A percentile compares a stretch with the other conserved stretches of the same genome.
Evolutionary conservation across 1,284 basidiomycete genomes (phyloP).

Genomic region (Mycena sp.): DNA sequence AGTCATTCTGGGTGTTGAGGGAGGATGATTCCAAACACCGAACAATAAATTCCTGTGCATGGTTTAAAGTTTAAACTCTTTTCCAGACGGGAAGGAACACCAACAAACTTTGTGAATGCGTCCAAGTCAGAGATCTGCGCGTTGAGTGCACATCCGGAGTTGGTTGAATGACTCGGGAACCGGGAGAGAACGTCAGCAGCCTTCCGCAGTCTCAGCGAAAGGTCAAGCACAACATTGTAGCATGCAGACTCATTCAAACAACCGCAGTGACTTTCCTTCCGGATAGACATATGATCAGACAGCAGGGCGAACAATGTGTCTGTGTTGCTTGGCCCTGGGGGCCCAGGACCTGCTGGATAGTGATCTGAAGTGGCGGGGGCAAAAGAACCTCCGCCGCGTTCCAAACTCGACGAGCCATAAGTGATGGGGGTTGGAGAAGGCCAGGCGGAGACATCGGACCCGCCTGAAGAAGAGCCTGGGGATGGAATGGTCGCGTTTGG

Average conservation of each 20-base stretch:
- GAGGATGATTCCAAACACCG: neutral
- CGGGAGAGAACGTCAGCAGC: conserved; percentile 64
- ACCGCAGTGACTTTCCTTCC: conserved; percentile 50
- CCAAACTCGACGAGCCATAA: neutral
- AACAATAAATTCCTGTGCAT: too few relatives aligned
- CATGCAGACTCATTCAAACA: conserved; percentile 62
- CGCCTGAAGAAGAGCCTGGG: conserved; percentile 42
- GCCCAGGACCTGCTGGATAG: neutral
- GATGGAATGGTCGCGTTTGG: conserved; percentile 38
- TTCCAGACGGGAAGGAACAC: neutral
- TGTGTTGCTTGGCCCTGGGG: conserved; percentile 28
- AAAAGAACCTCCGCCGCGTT: neutral
- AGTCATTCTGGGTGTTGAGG: too few relatives aligned
- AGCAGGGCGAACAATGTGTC: conserved; percentile 33
- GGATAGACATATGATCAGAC: conserved; percentile 33
- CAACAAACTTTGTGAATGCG: conserved; percentile 61
- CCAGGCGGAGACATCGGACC: conserved; percentile 29
- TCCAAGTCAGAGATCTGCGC: conserved; percentile 66
- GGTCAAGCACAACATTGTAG: conserved; percentile 67
- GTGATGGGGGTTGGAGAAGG: conserved; percentile 5
- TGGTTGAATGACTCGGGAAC: conserved; percentile 57
- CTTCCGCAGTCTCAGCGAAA: conserved; percentile 67
- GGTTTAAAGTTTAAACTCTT: neutral
- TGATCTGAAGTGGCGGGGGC: neutral
- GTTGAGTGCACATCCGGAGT: conserved; percentile 58